Evolutionary conservation across 805 yeast species (phyloP).

Genomic region (Barnettozyma siamensis): DNA sequence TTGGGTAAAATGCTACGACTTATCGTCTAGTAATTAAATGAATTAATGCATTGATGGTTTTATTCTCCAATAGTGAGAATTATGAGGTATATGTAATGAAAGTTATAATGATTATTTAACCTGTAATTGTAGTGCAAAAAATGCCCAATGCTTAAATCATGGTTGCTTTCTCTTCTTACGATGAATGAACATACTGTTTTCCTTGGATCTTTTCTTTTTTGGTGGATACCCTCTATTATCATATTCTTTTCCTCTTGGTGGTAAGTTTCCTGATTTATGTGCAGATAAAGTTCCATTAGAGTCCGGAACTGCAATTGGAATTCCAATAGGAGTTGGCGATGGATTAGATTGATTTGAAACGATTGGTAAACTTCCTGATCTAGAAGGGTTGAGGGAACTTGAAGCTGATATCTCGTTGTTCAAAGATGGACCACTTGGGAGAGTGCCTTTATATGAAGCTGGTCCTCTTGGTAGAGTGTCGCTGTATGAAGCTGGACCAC

Average conservation of each 20-base stretch:
- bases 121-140: too few relatives aligned
- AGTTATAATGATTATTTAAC: too few relatives aligned
- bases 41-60: not conserved
- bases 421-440: not conserved
- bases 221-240: not conserved
- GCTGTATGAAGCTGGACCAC: too few relatives aligned
- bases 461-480: too few relatives aligned
- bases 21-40: too few relatives aligned
- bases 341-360: not conserved
- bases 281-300: slow-evolving; percentile 3
- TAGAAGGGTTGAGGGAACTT: not conserved
- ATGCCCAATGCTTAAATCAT: not conserved
- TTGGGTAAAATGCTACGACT: too few relatives aligned
- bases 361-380: slow-evolving; percentile 2
- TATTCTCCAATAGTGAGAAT: not conserved
- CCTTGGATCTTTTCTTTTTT: slow-evolving; percentile 9
- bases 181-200: slow-evolving; percentile 10
- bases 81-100: too few relatives aligned
- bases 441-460: too few relatives aligned
- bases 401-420: not conserved
- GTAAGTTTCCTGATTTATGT: slow-evolving; percentile 15
- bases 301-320: too few relatives aligned
- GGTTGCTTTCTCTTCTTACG: slow-evolving; percentile 6
- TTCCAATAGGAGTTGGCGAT: slow-evolving; percentile 1
- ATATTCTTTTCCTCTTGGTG: slow-evolving; percentile 7